Conservation (phyloP, 1,284 basidiomycete species). For the Ceratobasidium sp. region DNA sequence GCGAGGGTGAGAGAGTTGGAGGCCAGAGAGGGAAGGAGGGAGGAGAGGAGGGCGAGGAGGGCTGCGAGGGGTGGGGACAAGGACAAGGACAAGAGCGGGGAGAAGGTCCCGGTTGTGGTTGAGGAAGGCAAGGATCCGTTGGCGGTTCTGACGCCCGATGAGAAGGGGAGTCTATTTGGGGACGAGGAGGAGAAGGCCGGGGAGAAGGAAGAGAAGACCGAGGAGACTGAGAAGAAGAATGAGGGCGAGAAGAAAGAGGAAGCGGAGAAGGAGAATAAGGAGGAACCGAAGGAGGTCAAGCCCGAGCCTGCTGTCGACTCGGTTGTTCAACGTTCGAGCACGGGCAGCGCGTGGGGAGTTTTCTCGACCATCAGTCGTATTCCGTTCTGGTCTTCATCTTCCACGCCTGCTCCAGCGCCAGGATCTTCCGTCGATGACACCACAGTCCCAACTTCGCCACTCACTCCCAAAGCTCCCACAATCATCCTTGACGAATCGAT, state of each 20-base stretch:
- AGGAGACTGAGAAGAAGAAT: not conserved
- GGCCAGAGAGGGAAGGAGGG: slow-evolving; percentile 5
- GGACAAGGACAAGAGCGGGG: no score
- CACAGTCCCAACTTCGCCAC: slow-evolving; percentile 14
- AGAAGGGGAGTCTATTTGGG: slow-evolving; percentile 23
- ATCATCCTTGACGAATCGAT: not conserved
- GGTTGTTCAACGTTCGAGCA: slow-evolving; percentile 14
- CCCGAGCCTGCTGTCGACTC: not conserved
- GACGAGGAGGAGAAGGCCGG: slow-evolving; percentile 10
- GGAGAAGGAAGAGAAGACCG: not conserved
- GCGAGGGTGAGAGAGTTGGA: slow-evolving; percentile 8
- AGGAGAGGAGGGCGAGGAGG: slow-evolving; percentile 6
- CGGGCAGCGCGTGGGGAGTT: slow-evolving; percentile 17
- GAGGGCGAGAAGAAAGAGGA: not conserved
- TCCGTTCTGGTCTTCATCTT: slow-evolving; percentile 31
- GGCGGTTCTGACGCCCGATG: slow-evolving; percentile 10
- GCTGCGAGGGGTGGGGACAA: not conserved
- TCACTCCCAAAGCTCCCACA: slow-evolving; percentile 4
- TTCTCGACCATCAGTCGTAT: not conserved
- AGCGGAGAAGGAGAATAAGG: not conserved
- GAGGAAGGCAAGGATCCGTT: slow-evolving; percentile 26
- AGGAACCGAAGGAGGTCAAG: not conserved
- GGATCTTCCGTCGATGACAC: not conserved
- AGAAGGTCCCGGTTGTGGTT: not conserved
- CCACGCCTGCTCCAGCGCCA: not conserved